These are phyloP conservation scores for Dictyostelium citrinum DNA, from an alignment of 78 protist genomes.

Conservation along the genomic window DNA sequence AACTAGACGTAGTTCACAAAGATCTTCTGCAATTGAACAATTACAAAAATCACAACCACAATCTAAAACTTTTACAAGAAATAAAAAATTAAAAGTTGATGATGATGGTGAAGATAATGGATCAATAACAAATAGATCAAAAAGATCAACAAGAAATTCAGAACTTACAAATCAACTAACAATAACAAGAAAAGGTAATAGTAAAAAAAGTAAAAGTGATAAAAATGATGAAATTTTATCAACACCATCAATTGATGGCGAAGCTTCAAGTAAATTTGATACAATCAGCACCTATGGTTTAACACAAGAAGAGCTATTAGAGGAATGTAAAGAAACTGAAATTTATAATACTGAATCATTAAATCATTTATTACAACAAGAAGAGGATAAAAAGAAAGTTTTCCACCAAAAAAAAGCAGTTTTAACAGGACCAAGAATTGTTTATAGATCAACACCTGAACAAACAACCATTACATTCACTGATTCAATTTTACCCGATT, in stretches of 20 bases:
- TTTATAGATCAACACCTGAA: neutral
- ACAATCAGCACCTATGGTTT: neutral
- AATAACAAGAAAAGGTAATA: neutral
- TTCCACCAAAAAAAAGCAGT: neutral
- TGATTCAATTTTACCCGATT: constrained; percentile 22
- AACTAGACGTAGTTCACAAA: neutral
- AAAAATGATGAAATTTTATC: neutral
- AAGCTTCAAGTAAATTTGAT: neutral
- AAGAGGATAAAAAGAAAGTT: constrained; percentile 27
- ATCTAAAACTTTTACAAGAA: neutral
- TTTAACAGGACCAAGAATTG: constrained; percentile 47
- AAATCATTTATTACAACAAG: constrained; percentile 12
- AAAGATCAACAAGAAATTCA: neutral
- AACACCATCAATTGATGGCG: neutral
- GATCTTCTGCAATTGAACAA: constrained; percentile 17
- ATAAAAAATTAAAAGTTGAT: neutral
- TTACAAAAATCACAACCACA: constrained; percentile 9
- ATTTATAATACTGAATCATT: constrained; percentile 27
- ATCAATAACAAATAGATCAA: neutral
- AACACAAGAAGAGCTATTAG: constrained; percentile 30
- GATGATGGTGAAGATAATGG: neutral
- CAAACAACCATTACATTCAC: constrained; percentile 38
- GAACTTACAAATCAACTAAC: neutral
- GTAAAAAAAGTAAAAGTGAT: neutral
- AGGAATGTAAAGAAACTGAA: constrained; percentile 56